Evolutionary conservation across 2,329 filamentous ascomycete genomes (phyloP).

Genomic region (Trichoderma sp.): DNA sequence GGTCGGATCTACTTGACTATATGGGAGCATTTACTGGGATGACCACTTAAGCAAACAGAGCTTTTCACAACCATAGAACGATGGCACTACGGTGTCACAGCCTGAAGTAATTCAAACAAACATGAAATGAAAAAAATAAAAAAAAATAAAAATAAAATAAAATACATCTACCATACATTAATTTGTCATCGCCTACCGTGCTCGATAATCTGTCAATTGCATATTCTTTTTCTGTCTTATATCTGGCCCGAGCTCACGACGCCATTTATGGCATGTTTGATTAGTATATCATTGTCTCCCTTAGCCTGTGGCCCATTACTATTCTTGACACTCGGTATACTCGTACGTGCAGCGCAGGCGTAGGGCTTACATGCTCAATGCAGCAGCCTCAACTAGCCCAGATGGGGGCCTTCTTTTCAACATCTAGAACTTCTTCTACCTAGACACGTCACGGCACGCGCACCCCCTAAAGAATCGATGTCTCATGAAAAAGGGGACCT

Average conservation of each 20-base stretch:
- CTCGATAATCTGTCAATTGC: background rate
- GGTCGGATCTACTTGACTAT: background rate
- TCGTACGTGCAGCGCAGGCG: background rate
- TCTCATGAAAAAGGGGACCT: background rate
- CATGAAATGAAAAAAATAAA: background rate
- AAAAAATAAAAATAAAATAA: too few species aligned
- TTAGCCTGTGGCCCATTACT: background rate
- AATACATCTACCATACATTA: background rate
- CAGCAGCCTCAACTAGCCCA: slow-evolving; percentile 5
- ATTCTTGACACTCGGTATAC: background rate
- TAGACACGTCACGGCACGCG: background rate
- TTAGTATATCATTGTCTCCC: background rate
- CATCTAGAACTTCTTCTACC: background rate
- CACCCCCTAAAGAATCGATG: background rate
- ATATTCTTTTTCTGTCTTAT: background rate
- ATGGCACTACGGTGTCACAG: slow-evolving; percentile 2
- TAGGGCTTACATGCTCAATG: slow-evolving; percentile 2
- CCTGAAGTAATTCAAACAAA: slow-evolving; percentile 7
- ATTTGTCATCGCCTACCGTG: background rate
- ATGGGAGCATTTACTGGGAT: slow-evolving; percentile 3
- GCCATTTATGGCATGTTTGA: background rate
- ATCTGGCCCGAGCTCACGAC: background rate
- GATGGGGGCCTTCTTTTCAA: background rate
- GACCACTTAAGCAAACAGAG: slow-evolving; percentile 18
- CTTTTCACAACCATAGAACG: slow-evolving; percentile 9